Base-by-base conservation (phyloP, 441 rosid genomes). In the Pelargonium myrrhifolium region DNA sequence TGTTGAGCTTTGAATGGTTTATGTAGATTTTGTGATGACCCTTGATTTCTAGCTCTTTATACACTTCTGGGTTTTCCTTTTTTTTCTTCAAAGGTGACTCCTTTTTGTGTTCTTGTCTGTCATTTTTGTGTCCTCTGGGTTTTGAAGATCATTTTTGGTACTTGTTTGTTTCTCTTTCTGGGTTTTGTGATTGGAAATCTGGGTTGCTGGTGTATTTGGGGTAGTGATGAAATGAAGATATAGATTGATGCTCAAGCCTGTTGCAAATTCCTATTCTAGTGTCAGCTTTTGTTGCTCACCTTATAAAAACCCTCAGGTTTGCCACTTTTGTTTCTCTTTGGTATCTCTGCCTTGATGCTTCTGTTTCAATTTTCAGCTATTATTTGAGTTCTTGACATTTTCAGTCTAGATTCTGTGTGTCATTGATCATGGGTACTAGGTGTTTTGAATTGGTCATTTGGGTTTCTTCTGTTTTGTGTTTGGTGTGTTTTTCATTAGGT, bases 401-500 rank as follows among this genome's bases (percentile, higher is more conserved):
- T 9, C 37, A 35, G 55, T 2, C 42, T 28, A 12, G 62, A n/a
- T 42, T 62, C 17, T 47, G 9, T 31, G 40, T 39, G 71, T 58
- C 21, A 20, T 17, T 67, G 20, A 70, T 65, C 74, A 86, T 68
- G 72, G 83, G 63, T 49, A 15, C 69, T 28, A 17, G 67, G 73
- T 17, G 26, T 40, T 68, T 69, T 20, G 56, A 35, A 66, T 63
- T 65, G 56, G 67, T 80, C 64, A 47, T 85, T 26, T 77, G 84
- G 75, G 65, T 75, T 75, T 65, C 73, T 68, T 77, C 70, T 21
- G 2, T 81, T 22, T 72, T 78, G 40, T 77, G 77, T 77, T 65
- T 81, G 14, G 26, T 75, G 3, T 45, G 31, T 59, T 11, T 73
- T 70, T 84, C 96, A 62, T 72, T 78, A 69, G 90, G 80, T 51